Base-by-base conservation (phyloP, 139 green algal genomes). In the Chlorella ohadii region DNA sequence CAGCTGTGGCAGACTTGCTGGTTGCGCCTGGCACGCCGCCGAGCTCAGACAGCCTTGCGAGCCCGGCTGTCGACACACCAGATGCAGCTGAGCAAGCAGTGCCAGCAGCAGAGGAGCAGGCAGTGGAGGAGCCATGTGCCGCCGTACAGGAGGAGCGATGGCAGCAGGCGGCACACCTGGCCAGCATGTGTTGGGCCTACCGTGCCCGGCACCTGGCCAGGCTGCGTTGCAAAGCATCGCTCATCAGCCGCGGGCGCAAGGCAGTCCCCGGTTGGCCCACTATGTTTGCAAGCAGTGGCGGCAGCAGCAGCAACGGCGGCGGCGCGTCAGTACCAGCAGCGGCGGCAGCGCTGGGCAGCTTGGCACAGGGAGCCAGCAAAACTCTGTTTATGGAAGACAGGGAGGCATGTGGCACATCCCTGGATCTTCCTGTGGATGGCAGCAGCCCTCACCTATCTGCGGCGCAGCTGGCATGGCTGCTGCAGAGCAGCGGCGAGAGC, bases 381-480 rank as follows among this genome's bases (percentile, higher is more conserved):
- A 84, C 87, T 16, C 51, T 84, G 34, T 90, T 88, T 28, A 88
- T 88, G 87, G 87, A 90, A 63, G 72, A 78, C 33, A 47, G 87
- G 2, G 36, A 17, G 7, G 31, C 72, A 3, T 78, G 57, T 25
- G 87, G 87, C 38, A 13, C 57, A 0, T 59, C 25, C 41, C 5
- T 90, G 17, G 78, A 88, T 56, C 56, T 90, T 4, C 39, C 68
- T 41, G 7, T 66, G 2, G 1, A 4, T 41, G 19, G 19, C 20
- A 38, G 51, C 51, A 27, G 2, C 59, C 51, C 51, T 2, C 9
- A 13, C 51, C 51, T 59, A 13, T 59, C 51, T 13, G 15, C 15
- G 2, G 13, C 11, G n/a, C 41, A 7, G 47, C 64, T 44, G 44
- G 28, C 38, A 64, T 80, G 63, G 57, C 65, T 87, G 36, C 51